phyloP scores from a whole-genome alignment of 2,329 filamentous ascomycete species.

The Ceratocystis ficicola region DNA sequence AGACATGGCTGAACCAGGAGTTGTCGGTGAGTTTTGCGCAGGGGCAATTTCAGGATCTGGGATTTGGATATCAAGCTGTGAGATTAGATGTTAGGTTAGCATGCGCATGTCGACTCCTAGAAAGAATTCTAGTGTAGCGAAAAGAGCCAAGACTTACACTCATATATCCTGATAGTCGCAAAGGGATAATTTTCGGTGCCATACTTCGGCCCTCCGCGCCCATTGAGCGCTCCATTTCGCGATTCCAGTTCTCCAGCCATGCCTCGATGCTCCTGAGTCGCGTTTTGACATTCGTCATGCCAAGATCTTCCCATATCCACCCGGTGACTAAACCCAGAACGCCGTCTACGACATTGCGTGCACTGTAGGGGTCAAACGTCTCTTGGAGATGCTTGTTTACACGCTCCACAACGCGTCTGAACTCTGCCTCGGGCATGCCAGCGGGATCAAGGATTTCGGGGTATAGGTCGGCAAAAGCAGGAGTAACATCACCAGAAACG shows the following conservation, averaged over 20 bases:
- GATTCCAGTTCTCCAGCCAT: conserved; percentile 83
- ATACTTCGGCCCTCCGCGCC: conserved; percentile 40
- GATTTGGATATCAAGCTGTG: conserved; percentile 66
- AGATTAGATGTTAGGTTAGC: background rate
- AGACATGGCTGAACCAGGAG: conserved; percentile 26
- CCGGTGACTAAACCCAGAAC: conserved; percentile 71
- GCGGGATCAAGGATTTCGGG: conserved; percentile 86
- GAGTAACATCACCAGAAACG: conserved; percentile 74
- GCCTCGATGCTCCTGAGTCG: conserved; percentile 57
- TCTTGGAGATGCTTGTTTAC: conserved; percentile 65
- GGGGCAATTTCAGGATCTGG: conserved; percentile 60
- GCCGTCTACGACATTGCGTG: conserved; percentile 68
- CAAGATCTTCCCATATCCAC: conserved; percentile 90
- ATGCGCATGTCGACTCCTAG: background rate
- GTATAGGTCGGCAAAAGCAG: conserved; percentile 88
- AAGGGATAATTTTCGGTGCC: conserved; percentile 60
- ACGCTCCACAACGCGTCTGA: conserved; percentile 66
- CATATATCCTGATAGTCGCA: conserved; percentile 80
- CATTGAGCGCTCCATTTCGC: conserved; percentile 47
- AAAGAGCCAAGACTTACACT: conserved; percentile 41
- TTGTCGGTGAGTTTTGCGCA: conserved; percentile 37
- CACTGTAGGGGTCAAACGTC: conserved; percentile 68
- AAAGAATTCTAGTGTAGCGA: background rate
- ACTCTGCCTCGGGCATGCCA: conserved; percentile 72
- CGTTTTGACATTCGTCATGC: conserved; percentile 62